Evolutionary conservation across 2,329 filamentous ascomycete species (phyloP).

Genomic region (Colletotrichum destructivum): DNA sequence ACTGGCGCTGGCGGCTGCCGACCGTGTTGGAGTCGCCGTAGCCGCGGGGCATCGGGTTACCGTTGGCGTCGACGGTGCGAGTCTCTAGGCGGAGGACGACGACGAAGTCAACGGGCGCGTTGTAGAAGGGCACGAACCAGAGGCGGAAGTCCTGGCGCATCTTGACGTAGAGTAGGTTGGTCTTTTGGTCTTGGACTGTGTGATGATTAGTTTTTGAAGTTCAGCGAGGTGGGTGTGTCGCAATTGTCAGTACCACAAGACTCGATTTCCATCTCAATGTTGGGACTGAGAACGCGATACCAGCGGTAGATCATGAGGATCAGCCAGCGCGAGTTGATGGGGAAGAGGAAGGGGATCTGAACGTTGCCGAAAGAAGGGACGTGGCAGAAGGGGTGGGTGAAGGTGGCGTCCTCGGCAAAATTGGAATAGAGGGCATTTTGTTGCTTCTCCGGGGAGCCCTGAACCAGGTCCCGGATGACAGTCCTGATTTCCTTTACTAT

Average conservation of each 20-base stretch:
- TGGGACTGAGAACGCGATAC: slow-evolving; percentile 88
- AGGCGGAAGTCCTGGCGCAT: slow-evolving; percentile 83
- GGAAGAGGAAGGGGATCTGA: slow-evolving; percentile 55
- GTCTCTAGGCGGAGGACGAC: slow-evolving; percentile 76
- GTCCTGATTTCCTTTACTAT: slow-evolving; percentile 71
- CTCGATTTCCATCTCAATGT: slow-evolving; percentile 78
- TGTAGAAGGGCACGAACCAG: slow-evolving; percentile 84
- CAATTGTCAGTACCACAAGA: slow-evolving; percentile 60
- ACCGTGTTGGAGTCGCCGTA: slow-evolving; percentile 38
- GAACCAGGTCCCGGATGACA: slow-evolving; percentile 79
- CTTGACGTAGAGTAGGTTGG: slow-evolving; percentile 77
- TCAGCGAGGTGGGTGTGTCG: neutral
- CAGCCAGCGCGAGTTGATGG: slow-evolving; percentile 74
- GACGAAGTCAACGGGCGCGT: slow-evolving; percentile 76
- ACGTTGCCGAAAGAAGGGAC: slow-evolving; percentile 69
- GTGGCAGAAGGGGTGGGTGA: slow-evolving; percentile 84
- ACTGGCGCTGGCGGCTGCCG: slow-evolving; percentile 76
- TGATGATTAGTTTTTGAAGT: neutral
- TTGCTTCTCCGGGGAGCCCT: slow-evolving; percentile 78
- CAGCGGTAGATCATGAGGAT: slow-evolving; percentile 82
- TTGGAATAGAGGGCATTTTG: slow-evolving; percentile 76
- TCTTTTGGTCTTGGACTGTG: slow-evolving; percentile 43
- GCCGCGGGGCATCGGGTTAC: slow-evolving; percentile 42
- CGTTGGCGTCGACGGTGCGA: slow-evolving; percentile 51
- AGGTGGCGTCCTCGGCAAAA: slow-evolving; percentile 80